Base-by-base conservation (phyloP, 2,329 filamentous ascomycete species). In the Aspergillus sp. region DNA sequence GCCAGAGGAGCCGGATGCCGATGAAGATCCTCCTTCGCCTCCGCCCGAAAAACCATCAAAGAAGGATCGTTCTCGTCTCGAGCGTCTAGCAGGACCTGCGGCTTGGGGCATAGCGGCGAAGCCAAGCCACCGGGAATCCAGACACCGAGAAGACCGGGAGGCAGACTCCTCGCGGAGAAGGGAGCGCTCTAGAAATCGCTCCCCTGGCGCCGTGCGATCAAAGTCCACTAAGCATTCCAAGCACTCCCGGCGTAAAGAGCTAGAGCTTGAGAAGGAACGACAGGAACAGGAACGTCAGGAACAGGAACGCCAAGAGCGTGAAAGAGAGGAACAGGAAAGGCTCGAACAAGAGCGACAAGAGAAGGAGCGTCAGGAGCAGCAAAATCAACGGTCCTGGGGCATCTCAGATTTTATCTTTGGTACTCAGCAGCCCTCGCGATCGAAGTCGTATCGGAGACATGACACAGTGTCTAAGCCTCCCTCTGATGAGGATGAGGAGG, bases 31-130 rank as follows among this genome's bases (percentile, higher is more conserved):
- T 47, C 68, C 72, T 32, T 74, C 74, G 7, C 77, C 75, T 28
- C 75, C 77, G 7, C 55, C 75, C 8, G 81, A 74, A 50, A 80
- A 77, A 44, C 63, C 73, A 4, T 75, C 75, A 3, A 87, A 81
- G 68, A 94, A 85, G 63, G 86, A 94, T 52, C 84, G 88, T 9
- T 72, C 85, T 29, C 88, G 84, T 60, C 80, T 89, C 52, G 86
- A 81, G 56, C 85, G 87, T 48, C 83, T 85, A 34, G 76, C 79
- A 48, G 76, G 75, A 33, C 3, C 68, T 74, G 19, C 60, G 66
- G 3, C 63, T 19, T 19, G 19, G 19, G 19, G 19, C 19, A 19
- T 19, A 19, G 19, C 71, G 4, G 73, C 69, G 53, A 75, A 73
- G 54, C 61, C 73, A 26, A 56, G 61, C 51, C 75, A 76, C 53